A percentile compares a stretch with the other conserved stretches of the same genome.
These are phyloP conservation scores for Liriodendron chinense DNA, from an alignment of 164 flowering plant genomes.

Conservation along the genomic window DNA sequence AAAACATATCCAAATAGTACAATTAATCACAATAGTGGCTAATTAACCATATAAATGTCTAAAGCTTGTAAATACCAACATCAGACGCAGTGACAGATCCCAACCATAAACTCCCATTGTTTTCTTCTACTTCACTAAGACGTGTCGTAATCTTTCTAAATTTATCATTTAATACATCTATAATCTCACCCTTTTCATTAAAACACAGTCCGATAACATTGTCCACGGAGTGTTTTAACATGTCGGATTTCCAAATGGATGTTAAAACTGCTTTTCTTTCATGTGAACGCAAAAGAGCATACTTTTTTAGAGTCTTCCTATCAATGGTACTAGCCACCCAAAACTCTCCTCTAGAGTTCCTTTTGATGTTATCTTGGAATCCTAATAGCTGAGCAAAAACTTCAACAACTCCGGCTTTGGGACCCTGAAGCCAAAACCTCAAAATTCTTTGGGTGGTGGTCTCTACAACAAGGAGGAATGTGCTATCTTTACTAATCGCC, in stretches of 20 bases:
- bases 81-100: constrained; percentile 48
- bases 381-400: constrained; percentile 13
- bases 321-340: constrained; percentile 1
- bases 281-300: neutral
- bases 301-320: neutral
- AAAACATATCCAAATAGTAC: too few relatives aligned
- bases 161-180: constrained; percentile 23
- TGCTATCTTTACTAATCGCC: constrained; percentile 29
- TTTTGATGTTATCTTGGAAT: constrained; percentile 23
- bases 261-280: neutral
- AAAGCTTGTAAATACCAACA: neutral
- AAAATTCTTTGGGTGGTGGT: constrained; percentile 44
- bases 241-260: neutral
- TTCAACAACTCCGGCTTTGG: constrained; percentile 9
- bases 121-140: constrained; percentile 48
- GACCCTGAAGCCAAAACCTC: constrained; percentile 16
- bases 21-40: too few relatives aligned
- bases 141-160: constrained; percentile 12
- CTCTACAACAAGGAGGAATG: constrained; percentile 40
- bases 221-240: neutral
- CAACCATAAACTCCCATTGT: constrained; percentile 47
- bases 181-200: constrained; percentile 31
- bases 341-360: constrained; percentile 22
- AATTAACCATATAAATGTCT: too few relatives aligned
- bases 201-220: neutral